These are phyloP conservation scores for Panaeolus cyanescens DNA, from an alignment of 768 basidiomycete genomes.

Conservation along the genomic window DNA sequence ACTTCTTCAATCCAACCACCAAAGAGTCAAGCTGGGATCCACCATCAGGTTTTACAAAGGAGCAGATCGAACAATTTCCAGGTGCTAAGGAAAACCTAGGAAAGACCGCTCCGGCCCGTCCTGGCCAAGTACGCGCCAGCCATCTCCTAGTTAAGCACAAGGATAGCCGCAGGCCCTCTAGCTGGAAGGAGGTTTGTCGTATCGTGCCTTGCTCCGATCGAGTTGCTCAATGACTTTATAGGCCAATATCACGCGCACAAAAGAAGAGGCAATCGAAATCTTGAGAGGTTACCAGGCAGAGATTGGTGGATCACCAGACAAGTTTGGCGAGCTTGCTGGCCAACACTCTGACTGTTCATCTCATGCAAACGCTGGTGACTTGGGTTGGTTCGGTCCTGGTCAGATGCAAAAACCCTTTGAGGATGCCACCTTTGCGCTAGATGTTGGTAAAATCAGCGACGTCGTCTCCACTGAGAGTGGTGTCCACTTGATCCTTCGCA, in stretches of 20 bases:
- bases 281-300: conserved; percentile 62
- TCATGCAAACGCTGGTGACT: conserved; percentile 79
- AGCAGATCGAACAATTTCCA: conserved; percentile 62
- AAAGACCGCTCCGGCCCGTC: conserved; percentile 18
- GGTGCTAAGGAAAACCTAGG: conserved; percentile 60
- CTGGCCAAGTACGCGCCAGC: conserved; percentile 82
- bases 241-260: conserved; percentile 79
- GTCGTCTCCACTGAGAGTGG: conserved; percentile 91
- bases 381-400: conserved; percentile 81
- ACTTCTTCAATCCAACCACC: conserved; percentile 82
- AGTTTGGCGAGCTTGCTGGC: conserved; percentile 76
- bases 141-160: conserved; percentile 94
- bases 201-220: not conserved
- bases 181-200: conserved; percentile 77
- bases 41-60: conserved; percentile 61
- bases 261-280: conserved; percentile 87
- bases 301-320: conserved; percentile 57
- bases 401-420: conserved; percentile 99
- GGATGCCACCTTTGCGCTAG: conserved; percentile 75
- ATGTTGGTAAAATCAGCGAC: conserved; percentile 77
- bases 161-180: conserved; percentile 74
- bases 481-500: conserved; percentile 91
- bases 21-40: conserved; percentile 79
- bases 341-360: conserved; percentile 90
- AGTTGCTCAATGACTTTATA: conserved; percentile 27